These are phyloP conservation scores for Malassezia equina DNA, from an alignment of 1,284 basidiomycete genomes.

Conservation along the genomic window DNA sequence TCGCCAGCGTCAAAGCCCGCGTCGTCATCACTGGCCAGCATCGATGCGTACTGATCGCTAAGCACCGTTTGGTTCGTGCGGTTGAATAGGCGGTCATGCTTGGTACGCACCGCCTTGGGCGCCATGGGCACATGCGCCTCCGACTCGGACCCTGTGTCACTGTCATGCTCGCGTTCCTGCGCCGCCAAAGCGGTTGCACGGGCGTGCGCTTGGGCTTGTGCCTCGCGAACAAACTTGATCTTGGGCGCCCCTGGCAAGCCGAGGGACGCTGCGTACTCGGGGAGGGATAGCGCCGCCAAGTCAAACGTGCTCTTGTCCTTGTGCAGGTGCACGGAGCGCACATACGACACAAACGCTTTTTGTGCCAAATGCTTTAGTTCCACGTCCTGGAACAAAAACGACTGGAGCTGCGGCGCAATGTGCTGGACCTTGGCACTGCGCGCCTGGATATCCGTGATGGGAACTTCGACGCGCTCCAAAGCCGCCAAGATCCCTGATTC, in stretches of 20 bases:
- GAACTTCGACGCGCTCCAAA: constrained; percentile 63
- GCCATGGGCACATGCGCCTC: constrained; percentile 1
- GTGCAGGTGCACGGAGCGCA: constrained; percentile 83
- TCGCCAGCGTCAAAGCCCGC: constrained; percentile 15
- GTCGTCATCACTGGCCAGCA: constrained; percentile 56
- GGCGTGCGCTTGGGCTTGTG: constrained; percentile 56
- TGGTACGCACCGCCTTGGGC: constrained; percentile 55
- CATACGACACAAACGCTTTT: constrained; percentile 90
- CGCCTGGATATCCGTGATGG: constrained; percentile 68
- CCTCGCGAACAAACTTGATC: constrained; percentile 74
- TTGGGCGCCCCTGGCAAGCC: constrained; percentile 90
- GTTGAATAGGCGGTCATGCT: constrained; percentile 97
- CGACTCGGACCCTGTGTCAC: background rate
- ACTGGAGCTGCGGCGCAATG: constrained; percentile 80
- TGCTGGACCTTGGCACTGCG: constrained; percentile 76
- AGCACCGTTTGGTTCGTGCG: constrained; percentile 90
- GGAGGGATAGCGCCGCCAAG: constrained; percentile 67
- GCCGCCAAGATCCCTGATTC: constrained; percentile 74
- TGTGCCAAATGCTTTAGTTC: constrained; percentile 97
- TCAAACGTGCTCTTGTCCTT: constrained; percentile 91
- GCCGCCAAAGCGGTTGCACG: constrained; percentile 27
- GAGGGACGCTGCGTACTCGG: constrained; percentile 75
- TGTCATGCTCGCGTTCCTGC: constrained; percentile 15
- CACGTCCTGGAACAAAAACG: constrained; percentile 83
- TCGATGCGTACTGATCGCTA: constrained; percentile 78